Percentiles rank a stretch among this genome's conserved stretches.
Conservation (phyloP, 2,329 filamentous ascomycete genomes). For the Sporothrix brasiliensis region DNA sequence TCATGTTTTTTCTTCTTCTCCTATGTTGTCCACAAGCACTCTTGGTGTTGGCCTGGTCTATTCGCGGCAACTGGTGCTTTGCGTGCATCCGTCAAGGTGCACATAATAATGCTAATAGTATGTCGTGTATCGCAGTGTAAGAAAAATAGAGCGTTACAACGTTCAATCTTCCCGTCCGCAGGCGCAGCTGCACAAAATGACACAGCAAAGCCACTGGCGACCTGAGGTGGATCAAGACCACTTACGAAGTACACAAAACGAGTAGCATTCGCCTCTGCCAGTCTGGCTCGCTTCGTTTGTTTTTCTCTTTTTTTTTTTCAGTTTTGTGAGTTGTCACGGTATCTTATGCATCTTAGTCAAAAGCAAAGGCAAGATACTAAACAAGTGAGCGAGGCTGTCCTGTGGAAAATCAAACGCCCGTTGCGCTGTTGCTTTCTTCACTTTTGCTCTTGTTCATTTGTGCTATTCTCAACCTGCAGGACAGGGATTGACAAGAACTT, state of each 20-base stretch:
- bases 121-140: no score
- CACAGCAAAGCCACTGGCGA: no score
- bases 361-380: neutral
- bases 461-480: neutral
- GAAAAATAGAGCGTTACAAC: constrained; percentile 16
- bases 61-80: neutral
- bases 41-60: neutral
- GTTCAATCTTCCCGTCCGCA: constrained; percentile 9
- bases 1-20: neutral
- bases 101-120: neutral
- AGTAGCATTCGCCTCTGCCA: neutral
- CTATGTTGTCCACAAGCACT: neutral
- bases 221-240: neutral
- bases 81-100: neutral
- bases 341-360: neutral
- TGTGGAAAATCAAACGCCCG: neutral
- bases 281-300: neutral
- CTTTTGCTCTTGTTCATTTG: neutral
- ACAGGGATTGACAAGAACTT: neutral
- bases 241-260: constrained; percentile 8
- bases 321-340: neutral
- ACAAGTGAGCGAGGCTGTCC: no score
- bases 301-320: neutral
- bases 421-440: neutral
- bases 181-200: neutral